phyloP scores from a whole-genome alignment of 1,284 basidiomycete species.

The Ustilago vetiveriae region DNA sequence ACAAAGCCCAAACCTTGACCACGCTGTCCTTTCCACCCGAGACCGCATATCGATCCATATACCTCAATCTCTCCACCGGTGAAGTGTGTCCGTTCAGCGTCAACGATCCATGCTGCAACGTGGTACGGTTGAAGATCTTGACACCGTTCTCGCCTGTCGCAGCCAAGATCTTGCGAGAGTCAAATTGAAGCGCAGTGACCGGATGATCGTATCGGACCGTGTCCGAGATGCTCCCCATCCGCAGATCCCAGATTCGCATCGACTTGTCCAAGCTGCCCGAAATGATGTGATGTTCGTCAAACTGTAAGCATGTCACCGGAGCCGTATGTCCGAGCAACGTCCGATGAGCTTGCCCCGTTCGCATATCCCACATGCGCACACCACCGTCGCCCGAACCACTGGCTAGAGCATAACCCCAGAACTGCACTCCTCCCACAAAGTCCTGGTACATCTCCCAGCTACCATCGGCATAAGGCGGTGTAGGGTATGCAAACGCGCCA shows the following conservation, averaged over 20 bases:
- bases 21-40: constrained; percentile 87
- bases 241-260: constrained; percentile 82
- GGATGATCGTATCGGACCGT: constrained; percentile 90
- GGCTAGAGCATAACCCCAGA: constrained; percentile 97
- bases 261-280: constrained; percentile 93
- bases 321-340: constrained; percentile 92
- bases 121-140: constrained; percentile 96
- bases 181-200: constrained; percentile 90
- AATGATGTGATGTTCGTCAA: constrained; percentile 92
- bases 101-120: constrained; percentile 84
- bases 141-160: constrained; percentile 93
- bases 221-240: constrained; percentile 86
- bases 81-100: constrained; percentile 89
- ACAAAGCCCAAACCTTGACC: constrained; percentile 96
- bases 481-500: constrained; percentile 74
- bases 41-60: constrained; percentile 95
- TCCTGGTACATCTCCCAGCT: constrained; percentile 94
- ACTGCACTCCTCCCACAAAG: constrained; percentile 96
- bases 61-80: constrained; percentile 88
- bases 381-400: constrained; percentile 96
- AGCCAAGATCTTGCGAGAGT: constrained; percentile 90
- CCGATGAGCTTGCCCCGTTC: constrained; percentile 94
- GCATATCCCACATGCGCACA: constrained; percentile 99
- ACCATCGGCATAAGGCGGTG: constrained; percentile 86
- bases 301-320: constrained; percentile 93